Evolutionary conservation across 2,329 filamentous ascomycete species (phyloP), one percentile per base, ranked within the genome.

Genomic region (Fonsecaea monophora): DNA sequence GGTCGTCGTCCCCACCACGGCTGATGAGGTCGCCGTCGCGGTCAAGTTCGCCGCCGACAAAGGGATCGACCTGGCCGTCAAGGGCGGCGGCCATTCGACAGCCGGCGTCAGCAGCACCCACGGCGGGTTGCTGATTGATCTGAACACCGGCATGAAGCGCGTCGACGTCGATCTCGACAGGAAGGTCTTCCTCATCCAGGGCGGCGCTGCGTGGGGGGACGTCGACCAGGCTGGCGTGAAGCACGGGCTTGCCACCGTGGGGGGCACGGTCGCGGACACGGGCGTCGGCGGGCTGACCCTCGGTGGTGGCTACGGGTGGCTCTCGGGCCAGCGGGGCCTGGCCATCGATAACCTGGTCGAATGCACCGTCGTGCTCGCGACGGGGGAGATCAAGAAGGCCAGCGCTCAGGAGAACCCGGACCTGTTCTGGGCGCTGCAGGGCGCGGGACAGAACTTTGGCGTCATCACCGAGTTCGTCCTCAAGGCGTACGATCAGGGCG

Each of bases 261-360:
- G 86, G 8, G 87, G 87, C 2, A 88, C 87, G 0, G 85, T 89
- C 9, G 85, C 85, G 50, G 85, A 89, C 69, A 89, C 86, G 0
- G 87, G 87, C 5, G 84, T 89, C 5, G 87, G 85, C 1, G 87
- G 85, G 0, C 77, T 89, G 13, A 82, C 83, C 0, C 74, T 88
- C 0, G 85, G 85, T 0, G 87, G 86, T 30, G 87, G 87, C 1
- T 87, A 86, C 71, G 86, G 87, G 1, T 83, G 84, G 75, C 76
- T 89, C 15, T 83, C 80, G 32, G 83, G 85, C 0, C 77, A 78
- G 37, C 78, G 86, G 60, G 88, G 88, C 0, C 78, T 89, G 6
- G 80, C 80, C 0, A 83, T 86, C 58, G 85, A 86, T 74, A 81
- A 82, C 66, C 76, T 86, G 6, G 78, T 75, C 0, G 73, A 75